A percentile compares a stretch with the other conserved stretches of the same genome.
These are phyloP conservation scores for Cornus suecica DNA, from an alignment of 148 eudicot species.

Conservation along the genomic window DNA sequence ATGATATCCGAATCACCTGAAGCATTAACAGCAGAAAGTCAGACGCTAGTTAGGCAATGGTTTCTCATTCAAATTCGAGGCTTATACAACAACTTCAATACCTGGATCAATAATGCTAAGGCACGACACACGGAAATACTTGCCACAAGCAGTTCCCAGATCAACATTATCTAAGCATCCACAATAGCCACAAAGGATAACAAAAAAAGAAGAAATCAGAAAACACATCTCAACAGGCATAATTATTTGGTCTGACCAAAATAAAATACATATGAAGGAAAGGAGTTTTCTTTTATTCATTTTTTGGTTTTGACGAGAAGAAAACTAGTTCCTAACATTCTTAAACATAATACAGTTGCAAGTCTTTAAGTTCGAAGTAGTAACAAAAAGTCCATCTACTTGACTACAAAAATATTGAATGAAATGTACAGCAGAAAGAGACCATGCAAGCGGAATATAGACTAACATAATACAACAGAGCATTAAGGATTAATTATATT, in stretches of 20 bases:
- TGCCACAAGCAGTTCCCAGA: conserved; percentile 59
- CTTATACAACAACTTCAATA: background rate
- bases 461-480: background rate
- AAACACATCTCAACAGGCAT: background rate
- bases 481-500: background rate
- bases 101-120: conserved; percentile 60
- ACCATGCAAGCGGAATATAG: background rate
- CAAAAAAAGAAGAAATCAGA: background rate
- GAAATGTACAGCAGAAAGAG: background rate
- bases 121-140: conserved; percentile 62
- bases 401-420: background rate
- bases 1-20: conserved; percentile 69
- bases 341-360: too few species aligned
- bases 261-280: background rate
- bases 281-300: too few species aligned
- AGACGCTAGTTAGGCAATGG: background rate
- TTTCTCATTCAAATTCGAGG: background rate
- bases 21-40: background rate
- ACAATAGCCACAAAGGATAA: background rate
- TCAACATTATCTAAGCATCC: conserved; percentile 45
- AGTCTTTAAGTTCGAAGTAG: background rate
- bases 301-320: too few species aligned
- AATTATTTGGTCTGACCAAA: background rate
- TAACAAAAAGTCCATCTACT: background rate
- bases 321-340: too few species aligned